These are phyloP conservation scores for Linum lewisii DNA, from an alignment of 345 rosid species.

Conservation along the genomic window DNA sequence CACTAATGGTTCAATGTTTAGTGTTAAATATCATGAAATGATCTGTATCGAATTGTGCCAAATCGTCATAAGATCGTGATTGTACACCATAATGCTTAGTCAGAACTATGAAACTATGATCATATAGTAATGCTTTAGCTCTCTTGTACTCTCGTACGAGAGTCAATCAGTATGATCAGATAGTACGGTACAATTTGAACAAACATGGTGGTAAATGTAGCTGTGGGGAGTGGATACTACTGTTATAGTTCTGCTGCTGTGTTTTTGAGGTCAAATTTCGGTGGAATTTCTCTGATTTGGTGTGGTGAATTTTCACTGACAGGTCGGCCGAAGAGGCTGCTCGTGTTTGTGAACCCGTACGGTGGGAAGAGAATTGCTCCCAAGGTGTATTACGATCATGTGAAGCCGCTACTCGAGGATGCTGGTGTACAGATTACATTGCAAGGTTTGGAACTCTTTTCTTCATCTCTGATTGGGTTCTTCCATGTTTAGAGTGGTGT, in stretches of 20 bases:
- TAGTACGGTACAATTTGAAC: too few relatives aligned
- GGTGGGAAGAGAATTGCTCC: constrained; percentile 74
- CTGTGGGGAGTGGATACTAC: neutral
- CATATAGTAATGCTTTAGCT: too few relatives aligned
- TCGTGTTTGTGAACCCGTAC: constrained; percentile 70
- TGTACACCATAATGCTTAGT: too few relatives aligned
- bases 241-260: neutral
- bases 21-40: too few relatives aligned
- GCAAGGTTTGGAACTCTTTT: constrained; percentile 39
- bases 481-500: neutral
- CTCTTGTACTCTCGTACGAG: too few relatives aligned
- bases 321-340: constrained; percentile 76
- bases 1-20: too few relatives aligned
- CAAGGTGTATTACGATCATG: constrained; percentile 52
- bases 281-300: neutral
- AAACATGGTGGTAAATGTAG: neutral
- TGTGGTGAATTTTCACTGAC: neutral
- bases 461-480: neutral
- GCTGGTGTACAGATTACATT: constrained; percentile 52
- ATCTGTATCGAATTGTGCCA: too few relatives aligned
- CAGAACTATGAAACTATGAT: too few relatives aligned
- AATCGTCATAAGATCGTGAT: too few relatives aligned
- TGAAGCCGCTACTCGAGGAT: constrained; percentile 75
- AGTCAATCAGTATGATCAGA: too few relatives aligned
- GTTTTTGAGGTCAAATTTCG: neutral